These are phyloP conservation scores for Imleria badia DNA, from an alignment of 768 basidiomycete genomes.

Conservation along the genomic window DNA sequence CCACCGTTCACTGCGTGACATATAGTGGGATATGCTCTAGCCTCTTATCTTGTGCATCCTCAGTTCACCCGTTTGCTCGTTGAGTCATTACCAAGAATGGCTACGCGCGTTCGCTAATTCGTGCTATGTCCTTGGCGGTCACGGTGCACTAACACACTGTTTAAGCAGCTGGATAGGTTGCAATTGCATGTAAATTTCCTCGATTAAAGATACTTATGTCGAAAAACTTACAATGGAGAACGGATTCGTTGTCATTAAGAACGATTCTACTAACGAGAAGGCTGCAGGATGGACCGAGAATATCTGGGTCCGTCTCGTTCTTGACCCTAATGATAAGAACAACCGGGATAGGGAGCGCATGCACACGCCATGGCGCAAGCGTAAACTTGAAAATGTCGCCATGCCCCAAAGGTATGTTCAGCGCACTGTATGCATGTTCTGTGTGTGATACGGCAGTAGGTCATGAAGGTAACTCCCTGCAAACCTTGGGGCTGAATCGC, in stretches of 20 bases:
- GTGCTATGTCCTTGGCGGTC: background rate
- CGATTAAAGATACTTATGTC: too few relatives aligned
- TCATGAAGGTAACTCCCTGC: slow-evolving; percentile 1
- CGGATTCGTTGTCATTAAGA: slow-evolving; percentile 52
- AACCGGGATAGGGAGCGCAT: slow-evolving; percentile 54
- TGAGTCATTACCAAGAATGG: background rate
- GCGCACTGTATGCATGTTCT: background rate
- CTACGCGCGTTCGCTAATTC: slow-evolving; percentile 27
- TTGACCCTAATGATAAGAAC: slow-evolving; percentile 52
- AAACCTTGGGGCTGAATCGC: background rate
- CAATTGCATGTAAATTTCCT: too few relatives aligned
- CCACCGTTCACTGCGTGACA: background rate
- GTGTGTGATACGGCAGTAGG: background rate
- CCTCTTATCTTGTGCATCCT: background rate
- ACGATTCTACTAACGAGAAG: slow-evolving; percentile 53
- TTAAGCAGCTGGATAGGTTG: slow-evolving; percentile 43
- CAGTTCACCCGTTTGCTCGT: background rate
- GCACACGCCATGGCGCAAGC: slow-evolving; percentile 54
- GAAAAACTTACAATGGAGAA: too few relatives aligned
- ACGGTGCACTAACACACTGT: background rate
- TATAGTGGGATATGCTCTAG: background rate
- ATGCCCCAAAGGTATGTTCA: slow-evolving; percentile 48
- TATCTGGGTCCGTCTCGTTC: slow-evolving; percentile 51
- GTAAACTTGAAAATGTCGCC: slow-evolving; percentile 37
- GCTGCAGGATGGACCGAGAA: slow-evolving; percentile 46